These are phyloP conservation scores for Tylopilus sp. DNA, from an alignment of 1,284 basidiomycete genomes.

Conservation along the genomic window DNA sequence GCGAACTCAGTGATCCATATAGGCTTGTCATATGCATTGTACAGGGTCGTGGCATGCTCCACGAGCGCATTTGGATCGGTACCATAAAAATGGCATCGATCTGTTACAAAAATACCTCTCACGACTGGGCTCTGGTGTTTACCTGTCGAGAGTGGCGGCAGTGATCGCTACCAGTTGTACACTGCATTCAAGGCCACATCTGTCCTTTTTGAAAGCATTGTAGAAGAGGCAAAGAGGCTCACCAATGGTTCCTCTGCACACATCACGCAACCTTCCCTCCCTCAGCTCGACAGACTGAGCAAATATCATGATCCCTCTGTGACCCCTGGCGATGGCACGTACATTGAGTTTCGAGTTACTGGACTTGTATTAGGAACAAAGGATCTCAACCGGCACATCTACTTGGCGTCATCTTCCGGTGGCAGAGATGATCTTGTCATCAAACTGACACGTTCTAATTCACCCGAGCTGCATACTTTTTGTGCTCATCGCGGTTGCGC, in stretches of 20 bases:
- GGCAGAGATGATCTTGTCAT: neutral
- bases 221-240: neutral
- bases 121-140: neutral
- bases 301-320: neutral
- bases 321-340: too few species aligned
- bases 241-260: neutral
- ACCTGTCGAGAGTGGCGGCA: neutral
- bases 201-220: neutral
- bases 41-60: constrained; percentile 48
- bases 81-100: constrained; percentile 60
- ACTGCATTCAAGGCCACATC: neutral
- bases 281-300: neutral
- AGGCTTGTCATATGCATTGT: constrained; percentile 47
- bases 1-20: constrained; percentile 73
- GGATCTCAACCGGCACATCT: neutral
- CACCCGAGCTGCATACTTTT: neutral
- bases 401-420: neutral
- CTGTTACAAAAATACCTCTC: constrained; percentile 37
- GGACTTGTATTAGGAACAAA: too few species aligned
- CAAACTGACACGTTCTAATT: neutral
- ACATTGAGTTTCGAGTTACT: neutral
- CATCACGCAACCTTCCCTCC: neutral
- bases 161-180: neutral
- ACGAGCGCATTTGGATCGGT: constrained; percentile 49
- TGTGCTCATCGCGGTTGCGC: neutral